Evolutionary conservation across 306 rosid species (phyloP).

Genomic region (Myrica gale): DNA sequence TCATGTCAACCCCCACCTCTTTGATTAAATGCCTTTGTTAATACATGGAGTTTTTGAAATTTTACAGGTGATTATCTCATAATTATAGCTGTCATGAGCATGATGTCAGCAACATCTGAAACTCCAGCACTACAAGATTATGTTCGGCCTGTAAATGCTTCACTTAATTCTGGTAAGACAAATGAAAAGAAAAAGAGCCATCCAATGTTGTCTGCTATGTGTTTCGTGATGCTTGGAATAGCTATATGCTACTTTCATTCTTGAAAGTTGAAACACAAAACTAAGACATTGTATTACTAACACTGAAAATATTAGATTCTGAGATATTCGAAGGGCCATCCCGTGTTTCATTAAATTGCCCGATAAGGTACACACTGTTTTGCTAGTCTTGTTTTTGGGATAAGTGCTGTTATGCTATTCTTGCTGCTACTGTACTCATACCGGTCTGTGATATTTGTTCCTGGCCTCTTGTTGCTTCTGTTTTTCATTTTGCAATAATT

Average conservation of each 20-base stretch:
- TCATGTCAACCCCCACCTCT: not conserved
- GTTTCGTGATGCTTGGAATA: not conserved
- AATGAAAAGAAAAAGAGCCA: not conserved
- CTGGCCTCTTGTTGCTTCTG: not conserved
- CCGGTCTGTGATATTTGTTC: not conserved
- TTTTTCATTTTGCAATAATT: not conserved
- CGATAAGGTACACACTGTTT: not conserved
- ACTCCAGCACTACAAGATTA: not conserved
- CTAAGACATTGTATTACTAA: not conserved
- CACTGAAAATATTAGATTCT: not conserved
- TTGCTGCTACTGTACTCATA: not conserved
- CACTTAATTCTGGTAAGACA: conserved; percentile 5
- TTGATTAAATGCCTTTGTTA: not conserved
- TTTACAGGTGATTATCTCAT: conserved; percentile 4
- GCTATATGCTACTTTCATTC: not conserved
- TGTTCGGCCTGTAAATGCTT: not conserved
- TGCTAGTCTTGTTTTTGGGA: no score
- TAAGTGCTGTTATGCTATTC: not conserved
- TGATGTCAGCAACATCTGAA: not conserved
- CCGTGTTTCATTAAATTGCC: conserved; percentile 6
- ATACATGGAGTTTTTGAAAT: not conserved
- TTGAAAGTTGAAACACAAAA: not conserved
- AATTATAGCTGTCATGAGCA: not conserved
- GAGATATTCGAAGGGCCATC: conserved; percentile 1
- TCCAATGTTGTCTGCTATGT: not conserved